phyloP scores from a whole-genome alignment of 208 protist species.

The Phytomonas francai region DNA sequence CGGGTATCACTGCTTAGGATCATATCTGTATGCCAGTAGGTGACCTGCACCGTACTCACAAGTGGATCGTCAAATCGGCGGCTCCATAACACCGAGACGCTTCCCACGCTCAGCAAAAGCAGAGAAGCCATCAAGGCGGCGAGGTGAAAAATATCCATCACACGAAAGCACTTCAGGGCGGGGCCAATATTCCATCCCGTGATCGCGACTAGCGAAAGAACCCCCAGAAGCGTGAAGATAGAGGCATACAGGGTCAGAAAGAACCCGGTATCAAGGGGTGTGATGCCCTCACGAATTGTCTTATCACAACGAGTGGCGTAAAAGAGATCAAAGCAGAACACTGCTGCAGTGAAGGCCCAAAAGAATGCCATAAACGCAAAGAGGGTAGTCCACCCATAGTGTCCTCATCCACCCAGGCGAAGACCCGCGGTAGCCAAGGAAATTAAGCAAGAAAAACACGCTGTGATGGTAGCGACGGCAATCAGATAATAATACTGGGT shows the following conservation, averaged over 20 bases:
- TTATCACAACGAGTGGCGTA: constrained; percentile 28
- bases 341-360: constrained; percentile 41
- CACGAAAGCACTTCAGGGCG: constrained; percentile 28
- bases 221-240: constrained; percentile 34
- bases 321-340: constrained; percentile 46
- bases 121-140: constrained; percentile 26
- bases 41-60: constrained; percentile 40
- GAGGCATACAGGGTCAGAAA: constrained; percentile 41
- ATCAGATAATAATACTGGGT: constrained; percentile 58
- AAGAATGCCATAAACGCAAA: constrained; percentile 43
- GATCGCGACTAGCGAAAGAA: constrained; percentile 26
- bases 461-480: constrained; percentile 31
- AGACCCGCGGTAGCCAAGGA: constrained; percentile 21
- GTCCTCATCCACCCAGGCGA: constrained; percentile 21
- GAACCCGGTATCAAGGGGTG: constrained; percentile 45
- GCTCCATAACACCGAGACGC: constrained; percentile 41
- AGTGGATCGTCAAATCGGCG: constrained; percentile 27
- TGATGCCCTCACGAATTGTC: constrained; percentile 22
- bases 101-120: constrained; percentile 29
- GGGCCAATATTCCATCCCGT: constrained; percentile 46
- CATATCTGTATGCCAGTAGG: constrained; percentile 63
- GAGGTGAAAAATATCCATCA: constrained; percentile 49
- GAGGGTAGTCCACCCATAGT: constrained; percentile 41
- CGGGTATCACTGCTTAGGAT: constrained; percentile 28
- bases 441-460: constrained; percentile 27